Evolutionary conservation across 2,329 filamentous ascomycete species (phyloP).

Genomic region (Fusarium azukiicola): DNA sequence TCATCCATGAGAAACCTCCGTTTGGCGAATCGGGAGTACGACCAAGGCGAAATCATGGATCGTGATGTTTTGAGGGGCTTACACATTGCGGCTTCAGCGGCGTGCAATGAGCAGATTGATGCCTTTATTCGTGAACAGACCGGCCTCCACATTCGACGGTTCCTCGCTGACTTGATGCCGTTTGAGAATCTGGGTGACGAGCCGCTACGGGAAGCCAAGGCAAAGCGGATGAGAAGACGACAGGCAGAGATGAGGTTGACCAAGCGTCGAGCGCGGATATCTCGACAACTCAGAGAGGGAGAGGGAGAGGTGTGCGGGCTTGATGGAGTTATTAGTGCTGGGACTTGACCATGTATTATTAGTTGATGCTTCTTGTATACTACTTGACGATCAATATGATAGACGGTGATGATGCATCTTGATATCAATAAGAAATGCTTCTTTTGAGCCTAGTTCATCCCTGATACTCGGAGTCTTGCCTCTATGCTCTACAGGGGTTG

Average conservation of each 20-base stretch:
- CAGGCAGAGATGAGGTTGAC: conserved; percentile 59
- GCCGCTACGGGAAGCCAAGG: conserved; percentile 48
- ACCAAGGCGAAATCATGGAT: conserved; percentile 67
- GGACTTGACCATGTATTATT: conserved; percentile 26
- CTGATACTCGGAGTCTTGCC: not conserved
- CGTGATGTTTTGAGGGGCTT: conserved; percentile 76
- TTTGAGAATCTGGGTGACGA: conserved; percentile 70
- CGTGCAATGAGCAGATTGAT: conserved; percentile 76
- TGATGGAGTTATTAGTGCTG: conserved; percentile 22
- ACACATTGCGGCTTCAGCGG: conserved; percentile 76
- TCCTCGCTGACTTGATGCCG: conserved; percentile 75
- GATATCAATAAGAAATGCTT: conserved; percentile 6
- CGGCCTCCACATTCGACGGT: conserved; percentile 74
- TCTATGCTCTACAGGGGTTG: conserved; percentile 30
- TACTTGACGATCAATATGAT: conserved; percentile 15
- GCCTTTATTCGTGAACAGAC: conserved; percentile 73
- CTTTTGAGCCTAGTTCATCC: not conserved
- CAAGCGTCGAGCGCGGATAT: conserved; percentile 62
- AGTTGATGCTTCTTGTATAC: conserved; percentile 22
- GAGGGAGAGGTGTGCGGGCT: conserved; percentile 27
- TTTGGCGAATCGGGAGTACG: conserved; percentile 54
- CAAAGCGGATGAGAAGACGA: conserved; percentile 55
- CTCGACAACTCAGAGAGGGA: conserved; percentile 54
- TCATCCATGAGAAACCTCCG: conserved; percentile 58
- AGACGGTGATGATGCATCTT: conserved; percentile 25